These are phyloP conservation scores for Eimeria necatrix DNA, from an alignment of 169 alveolate species.

Conservation along the genomic window DNA sequence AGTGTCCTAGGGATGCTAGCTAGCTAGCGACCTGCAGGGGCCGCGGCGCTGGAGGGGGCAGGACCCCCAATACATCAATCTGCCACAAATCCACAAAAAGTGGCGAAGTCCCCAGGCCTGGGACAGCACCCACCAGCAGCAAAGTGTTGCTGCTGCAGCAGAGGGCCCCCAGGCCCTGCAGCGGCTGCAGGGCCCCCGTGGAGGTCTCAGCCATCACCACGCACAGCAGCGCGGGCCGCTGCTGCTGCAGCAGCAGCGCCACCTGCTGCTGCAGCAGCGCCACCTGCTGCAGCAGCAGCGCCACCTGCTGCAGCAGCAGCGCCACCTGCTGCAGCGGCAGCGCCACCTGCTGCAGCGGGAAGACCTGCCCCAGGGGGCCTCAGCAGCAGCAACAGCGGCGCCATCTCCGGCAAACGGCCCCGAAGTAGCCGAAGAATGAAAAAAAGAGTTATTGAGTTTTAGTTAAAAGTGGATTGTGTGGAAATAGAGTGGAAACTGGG, in stretches of 20 bases:
- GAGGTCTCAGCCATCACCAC: constrained; percentile 83
- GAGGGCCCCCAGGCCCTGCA: constrained; percentile 76
- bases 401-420: too few relatives aligned
- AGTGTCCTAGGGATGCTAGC: too few relatives aligned
- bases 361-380: too few relatives aligned
- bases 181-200: constrained; percentile 81
- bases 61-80: constrained; percentile 46
- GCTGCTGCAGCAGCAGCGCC: constrained; percentile 56
- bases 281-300: too few relatives aligned
- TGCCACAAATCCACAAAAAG: constrained; percentile 74
- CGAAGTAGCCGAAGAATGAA: too few relatives aligned
- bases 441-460: too few relatives aligned
- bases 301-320: too few relatives aligned
- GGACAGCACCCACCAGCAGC: constrained; percentile 81
- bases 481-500: too few relatives aligned
- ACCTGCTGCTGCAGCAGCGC: constrained; percentile 69
- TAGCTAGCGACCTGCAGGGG: background rate
- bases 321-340: too few relatives aligned
- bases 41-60: background rate
- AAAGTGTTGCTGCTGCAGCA: constrained; percentile 72
- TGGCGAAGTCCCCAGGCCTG: constrained; percentile 80
- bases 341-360: too few relatives aligned
- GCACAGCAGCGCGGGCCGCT: constrained; percentile 62
- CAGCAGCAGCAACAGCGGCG: too few relatives aligned
- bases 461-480: too few relatives aligned